Evolutionary conservation across 2,329 filamentous ascomycete genomes (phyloP).

Genomic region (Scopulariopsis brevicaulis): DNA sequence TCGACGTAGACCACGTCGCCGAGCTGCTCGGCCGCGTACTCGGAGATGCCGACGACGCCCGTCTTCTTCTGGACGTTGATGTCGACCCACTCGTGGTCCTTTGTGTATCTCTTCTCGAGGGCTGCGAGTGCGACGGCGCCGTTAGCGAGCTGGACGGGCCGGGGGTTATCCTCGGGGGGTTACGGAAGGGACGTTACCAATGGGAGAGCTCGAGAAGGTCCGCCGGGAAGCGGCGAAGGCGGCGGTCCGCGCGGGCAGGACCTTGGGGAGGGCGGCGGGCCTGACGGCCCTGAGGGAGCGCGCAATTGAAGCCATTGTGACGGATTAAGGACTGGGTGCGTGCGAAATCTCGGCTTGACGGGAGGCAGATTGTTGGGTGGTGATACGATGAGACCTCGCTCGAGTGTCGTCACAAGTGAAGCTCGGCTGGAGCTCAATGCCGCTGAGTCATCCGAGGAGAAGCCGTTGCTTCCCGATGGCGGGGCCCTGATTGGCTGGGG

Average conservation of each 20-base stretch:
- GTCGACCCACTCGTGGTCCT: slow-evolving; percentile 98
- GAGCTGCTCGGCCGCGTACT: slow-evolving; percentile 83
- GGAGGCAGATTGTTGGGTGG: background rate
- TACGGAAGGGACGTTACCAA: background rate
- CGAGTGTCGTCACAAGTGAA: background rate
- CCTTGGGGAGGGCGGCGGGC: slow-evolving; percentile 21
- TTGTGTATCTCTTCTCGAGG: slow-evolving; percentile 75
- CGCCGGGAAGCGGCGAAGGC: background rate
- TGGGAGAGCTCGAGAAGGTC: slow-evolving; percentile 1
- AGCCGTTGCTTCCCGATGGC: background rate
- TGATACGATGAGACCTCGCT: background rate
- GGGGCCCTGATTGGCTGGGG: background rate
- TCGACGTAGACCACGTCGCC: slow-evolving; percentile 97
- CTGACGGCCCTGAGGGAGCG: slow-evolving; percentile 39
- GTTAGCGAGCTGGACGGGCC: background rate
- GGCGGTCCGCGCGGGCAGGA: slow-evolving; percentile 1
- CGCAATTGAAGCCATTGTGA: slow-evolving; percentile 48
- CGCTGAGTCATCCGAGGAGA: background rate
- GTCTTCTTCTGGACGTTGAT: slow-evolving; percentile 71
- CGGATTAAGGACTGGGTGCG: background rate
- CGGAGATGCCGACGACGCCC: slow-evolving; percentile 74
- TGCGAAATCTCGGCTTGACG: background rate
- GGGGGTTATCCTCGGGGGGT: background rate
- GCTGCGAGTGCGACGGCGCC: slow-evolving; percentile 23
- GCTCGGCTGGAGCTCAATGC: background rate